Base-by-base conservation (phyloP, 2,329 filamentous ascomycete genomes). In the Penicillium sumatraense region DNA sequence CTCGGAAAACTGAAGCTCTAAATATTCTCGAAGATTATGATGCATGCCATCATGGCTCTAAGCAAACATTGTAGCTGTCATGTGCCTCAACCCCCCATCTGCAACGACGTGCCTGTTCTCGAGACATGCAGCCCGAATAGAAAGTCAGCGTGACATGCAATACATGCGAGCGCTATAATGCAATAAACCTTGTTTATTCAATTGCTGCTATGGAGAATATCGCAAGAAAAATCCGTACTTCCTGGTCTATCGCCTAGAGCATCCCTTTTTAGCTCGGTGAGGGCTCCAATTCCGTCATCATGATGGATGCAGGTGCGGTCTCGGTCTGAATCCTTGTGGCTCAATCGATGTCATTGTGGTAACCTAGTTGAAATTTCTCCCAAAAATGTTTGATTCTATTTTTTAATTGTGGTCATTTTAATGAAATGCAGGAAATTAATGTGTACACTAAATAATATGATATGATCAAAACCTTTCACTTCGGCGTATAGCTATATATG, bases 91-190 rank as follows among this genome's bases (percentile, higher is more conserved):
- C 26, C 35, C 11, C 8, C 18, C 44, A 14, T 35, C 27, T 42
- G 49, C 35, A 44, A 23, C 14, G 9, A 27, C 53, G 23, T 52
- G 13, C 23, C 35, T 27, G 20, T 31, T n/a, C 29, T 36, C 47
- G 33, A 16, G 36, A 27, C 42, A 26, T 56, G 53, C 44, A 38
- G 49, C 29, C 42, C 35, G 10, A 40, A 49, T 44, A 38, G 36
- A 40, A 40, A 51, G 36, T 54, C 26, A 58, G 50, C 48, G 56
- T 31, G 9, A 49, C 24, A 24, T 23, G 13, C 27, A 31, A 46
- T 31, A 31, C 42, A 33, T 46, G 42, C 27, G 42, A 14, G 24
- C 16, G 21, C 18, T 11, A 44, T n/a, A 46, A 29, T 46, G 27
- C 42, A 46, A 5, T 31, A 31, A 27, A 44, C 16, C 26, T 21